Base-by-base conservation (phyloP, 768 basidiomycete genomes). In the Lentinula raphanica region DNA sequence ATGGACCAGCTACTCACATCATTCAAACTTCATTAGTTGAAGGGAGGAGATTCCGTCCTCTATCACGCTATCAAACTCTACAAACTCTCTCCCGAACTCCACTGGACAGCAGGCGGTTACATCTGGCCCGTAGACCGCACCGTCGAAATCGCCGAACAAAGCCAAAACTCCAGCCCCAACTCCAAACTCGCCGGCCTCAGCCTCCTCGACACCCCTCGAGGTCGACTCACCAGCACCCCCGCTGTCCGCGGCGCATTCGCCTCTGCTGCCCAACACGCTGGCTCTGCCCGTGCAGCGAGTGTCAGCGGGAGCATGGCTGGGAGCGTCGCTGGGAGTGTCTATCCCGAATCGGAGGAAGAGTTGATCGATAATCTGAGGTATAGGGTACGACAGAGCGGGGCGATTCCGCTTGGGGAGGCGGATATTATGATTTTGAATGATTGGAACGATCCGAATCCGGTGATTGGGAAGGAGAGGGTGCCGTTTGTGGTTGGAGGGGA, bases 81-180 rank as follows among this genome's bases (percentile, higher is more conserved):
- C 75, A 90, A 90, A 59, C 82, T 92, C 46, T 69, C 73, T 1
- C 87, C 88, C 0, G 87, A 87, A 60, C 77, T 92, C 1, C 87
- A 87, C 59, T 92, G 88, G 86, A 83, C 85, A 17, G 90, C 91
- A 31, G 90, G 89, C 1, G 89, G 89, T 19, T 91, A 87, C 68
- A 77, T 92, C 60, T 92, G 91, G 90, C 84, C 89, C 0, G 76
- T 82, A 25, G 86, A 88, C 64, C 81, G 82, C 51, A 79, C 81
- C 0, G 85, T 91, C 19, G 87, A 91, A 64, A 79, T 81, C 56
- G 76, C 76, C 38, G 74, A 74, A 53, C 82, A 85, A 38, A 70
- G 75, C 57, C 60, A 32, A 63, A 7, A 35, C 25, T 32, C 32
- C 2, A 39, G 32, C 27, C 32, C 50, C 23, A 39, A 21, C 36